Base-by-base conservation (phyloP, 192 early-diverging fungal genomes). In the Cladochytrium replicatum region DNA sequence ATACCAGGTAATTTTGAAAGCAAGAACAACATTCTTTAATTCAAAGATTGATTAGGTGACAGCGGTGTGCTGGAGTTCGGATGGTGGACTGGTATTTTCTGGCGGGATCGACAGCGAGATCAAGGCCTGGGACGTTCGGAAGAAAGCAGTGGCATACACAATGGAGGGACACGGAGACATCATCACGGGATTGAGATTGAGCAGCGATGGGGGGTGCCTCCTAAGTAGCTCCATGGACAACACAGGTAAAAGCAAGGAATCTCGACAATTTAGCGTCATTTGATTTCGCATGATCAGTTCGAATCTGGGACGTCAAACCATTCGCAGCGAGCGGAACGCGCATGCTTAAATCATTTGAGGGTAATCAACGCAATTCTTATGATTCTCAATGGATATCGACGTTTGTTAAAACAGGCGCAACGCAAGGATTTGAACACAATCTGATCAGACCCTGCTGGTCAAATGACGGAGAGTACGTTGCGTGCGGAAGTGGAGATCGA, bases 361-460 rank as follows among this genome's bases (percentile, higher is more conserved):
- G 80, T 70, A 40, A 6, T 2, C n/a, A 22, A 23, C 25, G 34
- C 11, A 31, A 19, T 30, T 1, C 21, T 26, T 47, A 4, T 23
- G 3, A n/a, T 54, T 55, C 8, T 40, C 11, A 32, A 29, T 19
- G 32, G 19, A 15, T 38, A n/a, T n/a, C n/a, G n/a, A n/a, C n/a
- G n/a, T n/a, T n/a, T n/a, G n/a, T n/a, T n/a, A n/a, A n/a, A 2
- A 28, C 55, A 57, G 88, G 92, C 4, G 93, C 93, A 2, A 90
- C 91, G 22, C 91, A 97, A 51, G 92, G 91, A 13, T 91, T 87
- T 55, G 95, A 99, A 49, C 90, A 88, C 72, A 91, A 92, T 46
- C 69, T 99, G 30, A 77, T 97, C 27, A 72, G 81, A 19, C 92
- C 93, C 0, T 82, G 87, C 17, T 96, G 93, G 85, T 86, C 86